Conservation (phyloP, 2,329 filamentous ascomycete genomes). For the Botrytis medusae region DNA sequence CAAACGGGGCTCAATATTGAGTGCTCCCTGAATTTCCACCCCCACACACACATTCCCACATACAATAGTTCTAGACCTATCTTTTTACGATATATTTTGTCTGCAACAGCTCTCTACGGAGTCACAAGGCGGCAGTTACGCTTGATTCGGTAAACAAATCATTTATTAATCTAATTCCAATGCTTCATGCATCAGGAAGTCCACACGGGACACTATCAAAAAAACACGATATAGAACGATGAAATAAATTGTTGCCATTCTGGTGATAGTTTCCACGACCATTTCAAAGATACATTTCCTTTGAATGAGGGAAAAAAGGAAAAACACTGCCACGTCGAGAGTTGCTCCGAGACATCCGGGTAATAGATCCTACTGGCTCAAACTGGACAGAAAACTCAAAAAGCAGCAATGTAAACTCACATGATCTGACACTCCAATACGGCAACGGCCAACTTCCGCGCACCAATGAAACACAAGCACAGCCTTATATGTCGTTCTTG, state of each 20-base stretch:
- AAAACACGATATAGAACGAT: not conserved
- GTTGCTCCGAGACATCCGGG: conserved; percentile 22
- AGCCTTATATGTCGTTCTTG: conserved; percentile 22
- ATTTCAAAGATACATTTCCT: conserved; percentile 1
- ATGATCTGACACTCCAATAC: conserved; percentile 21
- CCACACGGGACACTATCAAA: not conserved
- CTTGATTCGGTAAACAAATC: conserved; percentile 17
- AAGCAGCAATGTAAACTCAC: conserved; percentile 23
- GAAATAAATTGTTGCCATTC: conserved; percentile 3
- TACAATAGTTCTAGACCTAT: conserved; percentile 17
- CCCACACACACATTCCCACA: conserved; percentile 15
- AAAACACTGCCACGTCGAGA: conserved; percentile 21
- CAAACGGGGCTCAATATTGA: conserved; percentile 11
- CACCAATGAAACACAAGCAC: conserved; percentile 22
- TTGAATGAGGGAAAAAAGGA: not conserved
- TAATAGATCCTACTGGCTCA: conserved; percentile 10
- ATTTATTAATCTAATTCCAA: conserved; percentile 16
- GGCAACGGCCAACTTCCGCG: conserved; percentile 24
- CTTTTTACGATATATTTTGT: conserved; percentile 18
- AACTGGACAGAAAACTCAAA: not conserved
- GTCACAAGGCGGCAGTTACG: conserved; percentile 21
- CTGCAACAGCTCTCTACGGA: not conserved
- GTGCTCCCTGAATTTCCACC: conserved; percentile 14
- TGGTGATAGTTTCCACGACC: conserved; percentile 3
- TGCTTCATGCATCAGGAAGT: conserved; percentile 9